Base-by-base conservation (phyloP, 2,329 filamentous ascomycete genomes). In the Ploettnerulaceae sp. region DNA sequence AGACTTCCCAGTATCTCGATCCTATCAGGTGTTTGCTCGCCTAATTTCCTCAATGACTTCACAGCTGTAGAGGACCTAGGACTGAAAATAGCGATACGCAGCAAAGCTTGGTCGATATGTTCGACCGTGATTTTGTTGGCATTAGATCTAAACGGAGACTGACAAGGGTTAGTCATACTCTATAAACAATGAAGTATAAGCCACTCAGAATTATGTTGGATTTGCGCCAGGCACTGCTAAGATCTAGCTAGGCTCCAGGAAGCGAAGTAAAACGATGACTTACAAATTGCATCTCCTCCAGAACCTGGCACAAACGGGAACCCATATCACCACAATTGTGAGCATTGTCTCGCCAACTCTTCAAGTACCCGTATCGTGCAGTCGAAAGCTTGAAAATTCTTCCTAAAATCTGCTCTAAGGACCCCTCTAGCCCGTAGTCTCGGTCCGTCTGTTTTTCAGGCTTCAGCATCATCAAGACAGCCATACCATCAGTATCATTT, bases 381-480 rank as follows among this genome's bases (percentile, higher is more conserved):
- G 70, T 67, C 1, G 84, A 81, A 18, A 95, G 72, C 4, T 74
- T 66, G n/a, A 91, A 71, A 15, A 79, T 77, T 24, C 81, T 76
- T 3, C 74, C 77, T 12, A 95, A 72, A n/a, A 87, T 76, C 41
- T 74, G 78, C 46, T 82, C 77, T 0, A 95, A 70, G 0, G 69
- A 72, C 7, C 68, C 61, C 22, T 86, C 79, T 1, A 95, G 71
- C 28, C 73, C 76, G 62, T 90, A 95, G 2, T 91, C 85, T 21
- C 88, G 77, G 61, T 95, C 89, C 2, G 80, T 82, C 43, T 89
- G 75, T 54, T 76, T 81, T 52, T 89, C 82, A 0, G 89, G 88
- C 0, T 94, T 75, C 0, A 96, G 66, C 2, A 83, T 82, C 1
- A 86, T 90, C 0, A 95, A 69, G 1, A 95, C 67, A 2, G 86